A percentile compares a stretch with the other conserved stretches of the same genome.
These are phyloP conservation scores for Barnettozyma botsteinii DNA, from an alignment of 805 yeast species.

Conservation along the genomic window DNA sequence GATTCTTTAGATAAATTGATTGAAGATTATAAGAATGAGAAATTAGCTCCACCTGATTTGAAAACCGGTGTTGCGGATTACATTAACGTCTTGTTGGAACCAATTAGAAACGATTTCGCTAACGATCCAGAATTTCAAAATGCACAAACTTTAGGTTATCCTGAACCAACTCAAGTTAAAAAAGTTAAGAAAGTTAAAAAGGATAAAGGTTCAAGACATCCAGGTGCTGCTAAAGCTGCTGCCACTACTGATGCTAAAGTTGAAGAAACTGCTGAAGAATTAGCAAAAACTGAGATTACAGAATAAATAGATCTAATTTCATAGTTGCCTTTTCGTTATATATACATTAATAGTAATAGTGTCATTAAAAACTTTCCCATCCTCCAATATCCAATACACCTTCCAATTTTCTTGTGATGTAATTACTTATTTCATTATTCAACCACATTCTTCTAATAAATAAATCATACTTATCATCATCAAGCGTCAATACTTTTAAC, in stretches of 20 bases:
- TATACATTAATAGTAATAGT: no score
- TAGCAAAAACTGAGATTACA: constrained; percentile 27
- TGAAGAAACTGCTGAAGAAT: constrained; percentile 24
- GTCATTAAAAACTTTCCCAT: constrained; percentile 50
- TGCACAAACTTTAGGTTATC: constrained; percentile 77
- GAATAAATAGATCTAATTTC: no score
- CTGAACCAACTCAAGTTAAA: constrained; percentile 58
- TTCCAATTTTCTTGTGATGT: constrained; percentile 75
- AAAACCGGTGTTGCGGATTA: constrained; percentile 88
- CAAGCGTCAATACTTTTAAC: constrained; percentile 66
- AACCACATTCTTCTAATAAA: constrained; percentile 68
- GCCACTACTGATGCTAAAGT: constrained; percentile 26
- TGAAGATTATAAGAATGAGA: constrained; percentile 64
- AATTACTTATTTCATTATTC: constrained; percentile 69
- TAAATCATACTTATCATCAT: constrained; percentile 55
- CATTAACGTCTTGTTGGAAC: constrained; percentile 74
- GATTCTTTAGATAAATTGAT: constrained; percentile 60
- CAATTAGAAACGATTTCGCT: constrained; percentile 68
- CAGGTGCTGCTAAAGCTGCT: constrained; percentile 47
- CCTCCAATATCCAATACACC: constrained; percentile 84
- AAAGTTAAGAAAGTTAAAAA: constrained; percentile 72
- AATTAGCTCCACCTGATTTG: constrained; percentile 87
- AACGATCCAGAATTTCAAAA: constrained; percentile 66
- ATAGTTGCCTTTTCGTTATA: no score
- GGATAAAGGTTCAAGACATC: constrained; percentile 86